Percentiles rank a stretch among this genome's conserved stretches.
Conservation (phyloP, 2,329 filamentous ascomycete genomes). For the Acrocalymma vagum region DNA sequence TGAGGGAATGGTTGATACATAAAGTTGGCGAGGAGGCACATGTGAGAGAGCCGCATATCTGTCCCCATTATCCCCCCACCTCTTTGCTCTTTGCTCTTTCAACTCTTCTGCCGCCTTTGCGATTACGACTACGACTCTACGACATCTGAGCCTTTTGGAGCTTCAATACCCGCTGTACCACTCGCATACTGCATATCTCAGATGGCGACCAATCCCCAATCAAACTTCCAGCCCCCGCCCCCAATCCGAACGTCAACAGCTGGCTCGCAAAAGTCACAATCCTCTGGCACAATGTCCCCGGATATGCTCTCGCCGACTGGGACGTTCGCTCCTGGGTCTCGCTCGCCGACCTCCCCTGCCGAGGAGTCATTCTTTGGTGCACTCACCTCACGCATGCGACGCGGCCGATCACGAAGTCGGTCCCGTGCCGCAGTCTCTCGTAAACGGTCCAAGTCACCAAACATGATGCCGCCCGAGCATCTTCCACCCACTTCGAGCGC, state of each 20-base stretch:
- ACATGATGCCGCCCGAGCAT: constrained; percentile 35
- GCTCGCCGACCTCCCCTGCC: constrained; percentile 36
- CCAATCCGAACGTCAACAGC: constrained; percentile 40
- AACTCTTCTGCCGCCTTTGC: constrained; percentile 1
- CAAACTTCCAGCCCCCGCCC: constrained; percentile 35
- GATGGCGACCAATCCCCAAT: constrained; percentile 33
- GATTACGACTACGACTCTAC: constrained; percentile 7
- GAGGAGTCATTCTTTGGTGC: constrained; percentile 47
- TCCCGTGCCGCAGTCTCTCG: constrained; percentile 31
- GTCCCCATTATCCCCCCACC: constrained; percentile 14
- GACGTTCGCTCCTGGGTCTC: constrained; percentile 21
- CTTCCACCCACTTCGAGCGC: constrained; percentile 22
- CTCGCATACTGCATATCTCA: constrained; percentile 4
- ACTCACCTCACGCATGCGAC: constrained; percentile 41
- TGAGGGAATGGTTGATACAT: constrained; percentile 17
- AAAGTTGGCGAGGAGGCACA: constrained; percentile 18
- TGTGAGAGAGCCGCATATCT: constrained; percentile 35
- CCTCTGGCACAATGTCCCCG: constrained; percentile 34
- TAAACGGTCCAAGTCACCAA: constrained; percentile 42
- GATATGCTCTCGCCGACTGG: too few species aligned
- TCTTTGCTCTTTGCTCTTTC: constrained; percentile 20
- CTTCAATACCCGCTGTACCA: constrained; percentile 9
- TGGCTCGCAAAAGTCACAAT: constrained; percentile 36
- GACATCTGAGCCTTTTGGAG: constrained; percentile 5
- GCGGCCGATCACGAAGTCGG: constrained; percentile 43